Conservation (phyloP, 352 stramenopile species). For the Halophytophthora batemanensis region DNA sequence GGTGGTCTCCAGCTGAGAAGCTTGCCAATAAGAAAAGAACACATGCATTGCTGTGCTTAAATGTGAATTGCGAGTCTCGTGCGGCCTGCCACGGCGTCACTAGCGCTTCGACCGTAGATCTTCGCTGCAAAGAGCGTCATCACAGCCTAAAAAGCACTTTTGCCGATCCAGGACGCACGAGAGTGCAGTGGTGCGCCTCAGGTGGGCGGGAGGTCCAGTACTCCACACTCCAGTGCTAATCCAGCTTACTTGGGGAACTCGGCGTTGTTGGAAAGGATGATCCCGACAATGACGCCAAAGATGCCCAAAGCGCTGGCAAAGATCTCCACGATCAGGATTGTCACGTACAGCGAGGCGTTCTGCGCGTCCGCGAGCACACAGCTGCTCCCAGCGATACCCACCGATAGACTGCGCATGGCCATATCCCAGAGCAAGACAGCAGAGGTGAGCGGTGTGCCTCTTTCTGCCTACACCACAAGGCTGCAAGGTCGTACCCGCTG, state of each 20-base stretch:
- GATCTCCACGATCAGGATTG: conserved; percentile 99
- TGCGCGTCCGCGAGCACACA: conserved; percentile 99
- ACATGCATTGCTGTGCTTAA: conserved; percentile 38
- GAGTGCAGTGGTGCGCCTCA: too few species aligned
- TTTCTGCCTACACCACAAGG: not conserved
- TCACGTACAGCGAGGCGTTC: conserved; percentile 97
- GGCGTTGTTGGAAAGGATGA: conserved; percentile 98
- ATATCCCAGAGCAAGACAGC: not conserved
- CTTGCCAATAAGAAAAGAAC: conserved; percentile 8
- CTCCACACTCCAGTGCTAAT: not conserved
- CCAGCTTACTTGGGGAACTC: conserved; percentile 87
- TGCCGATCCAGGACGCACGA: too few species aligned
- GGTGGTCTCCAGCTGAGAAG: too few species aligned
- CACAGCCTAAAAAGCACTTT: too few species aligned
- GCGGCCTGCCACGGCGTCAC: conserved; percentile 5
- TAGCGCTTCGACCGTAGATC: too few species aligned
- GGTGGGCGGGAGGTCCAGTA: too few species aligned
- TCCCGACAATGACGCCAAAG: conserved; percentile 98
- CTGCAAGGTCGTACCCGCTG: conserved; percentile 59
- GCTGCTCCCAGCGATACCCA: conserved; percentile 97
- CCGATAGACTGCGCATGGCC: conserved; percentile 82
- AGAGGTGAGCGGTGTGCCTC: too few species aligned
- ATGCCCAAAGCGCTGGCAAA: conserved; percentile 98
- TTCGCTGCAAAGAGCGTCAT: too few species aligned
- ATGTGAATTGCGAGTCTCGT: conserved; percentile 15